phyloP scores from a whole-genome alignment of 2,329 filamentous ascomycete genomes.

The Calonectria multiphialidica region DNA sequence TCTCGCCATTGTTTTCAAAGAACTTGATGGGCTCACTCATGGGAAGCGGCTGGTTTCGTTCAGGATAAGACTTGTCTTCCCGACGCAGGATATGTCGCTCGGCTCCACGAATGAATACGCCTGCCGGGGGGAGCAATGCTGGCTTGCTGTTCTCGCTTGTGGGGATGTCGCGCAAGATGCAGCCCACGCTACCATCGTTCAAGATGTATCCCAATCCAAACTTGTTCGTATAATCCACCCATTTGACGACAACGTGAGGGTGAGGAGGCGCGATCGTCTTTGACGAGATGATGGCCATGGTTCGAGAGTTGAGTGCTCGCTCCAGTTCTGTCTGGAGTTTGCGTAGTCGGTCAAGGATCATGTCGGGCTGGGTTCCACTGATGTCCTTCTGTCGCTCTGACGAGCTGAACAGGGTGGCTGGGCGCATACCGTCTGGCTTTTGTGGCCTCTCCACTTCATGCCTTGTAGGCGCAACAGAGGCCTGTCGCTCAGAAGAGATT shows the following conservation, averaged over 20 bases:
- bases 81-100: slow-evolving; percentile 77
- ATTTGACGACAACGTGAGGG: slow-evolving; percentile 78
- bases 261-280: slow-evolving; percentile 67
- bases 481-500: slow-evolving; percentile 44
- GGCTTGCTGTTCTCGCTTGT: slow-evolving; percentile 62
- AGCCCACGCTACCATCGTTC: slow-evolving; percentile 84
- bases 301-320: slow-evolving; percentile 71
- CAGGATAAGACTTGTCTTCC: slow-evolving; percentile 65
- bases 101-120: slow-evolving; percentile 78
- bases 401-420: slow-evolving; percentile 67
- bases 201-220: slow-evolving; percentile 88
- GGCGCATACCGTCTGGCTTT: slow-evolving; percentile 48
- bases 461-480: slow-evolving; percentile 42
- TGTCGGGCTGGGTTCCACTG: slow-evolving; percentile 67
- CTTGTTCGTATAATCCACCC: slow-evolving; percentile 91
- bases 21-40: slow-evolving; percentile 76
- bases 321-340: slow-evolving; percentile 72
- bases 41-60: slow-evolving; percentile 73
- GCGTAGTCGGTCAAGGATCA: slow-evolving; percentile 67
- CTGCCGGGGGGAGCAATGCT: slow-evolving; percentile 74
- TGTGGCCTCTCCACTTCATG: slow-evolving; percentile 41
- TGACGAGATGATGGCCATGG: slow-evolving; percentile 70
- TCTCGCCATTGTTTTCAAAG: slow-evolving; percentile 77
- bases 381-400: slow-evolving; percentile 64
- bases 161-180: slow-evolving; percentile 70